A percentile compares a stretch with the other conserved stretches of the same genome.
phyloP scores from a whole-genome alignment of 169 alveolate genomes.

The Plasmodium cynomolgi region DNA sequence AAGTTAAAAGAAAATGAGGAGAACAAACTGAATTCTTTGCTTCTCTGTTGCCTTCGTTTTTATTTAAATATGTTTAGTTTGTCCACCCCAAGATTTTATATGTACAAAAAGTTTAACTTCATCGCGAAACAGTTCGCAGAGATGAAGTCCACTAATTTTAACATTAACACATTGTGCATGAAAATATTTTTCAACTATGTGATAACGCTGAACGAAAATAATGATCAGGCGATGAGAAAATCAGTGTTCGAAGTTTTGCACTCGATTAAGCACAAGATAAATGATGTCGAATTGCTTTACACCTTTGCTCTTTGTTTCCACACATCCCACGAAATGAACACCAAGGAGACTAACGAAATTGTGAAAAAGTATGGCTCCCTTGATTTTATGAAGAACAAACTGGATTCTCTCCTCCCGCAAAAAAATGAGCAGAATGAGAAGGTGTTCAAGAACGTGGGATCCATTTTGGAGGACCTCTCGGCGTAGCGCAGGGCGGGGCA shows the following conservation, averaged over 20 bases:
- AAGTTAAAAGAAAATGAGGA: slow-evolving; percentile 4
- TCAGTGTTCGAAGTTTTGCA: slow-evolving; percentile 36
- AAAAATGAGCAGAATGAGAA: slow-evolving; percentile 56
- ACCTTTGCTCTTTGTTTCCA: slow-evolving; percentile 41
- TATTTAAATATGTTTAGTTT: slow-evolving; percentile 52
- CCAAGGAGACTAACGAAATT: slow-evolving; percentile 36
- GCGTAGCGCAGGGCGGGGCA: background rate
- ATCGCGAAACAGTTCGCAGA: slow-evolving; percentile 19
- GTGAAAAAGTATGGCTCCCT: slow-evolving; percentile 21
- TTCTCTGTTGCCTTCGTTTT: slow-evolving; percentile 52
- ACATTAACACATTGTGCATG: slow-evolving; percentile 24
- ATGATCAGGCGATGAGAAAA: slow-evolving; percentile 41
- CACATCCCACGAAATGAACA: slow-evolving; percentile 22
- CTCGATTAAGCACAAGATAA: slow-evolving; percentile 1
- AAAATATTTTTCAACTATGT: slow-evolving; percentile 53
- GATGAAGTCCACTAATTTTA: slow-evolving; percentile 30
- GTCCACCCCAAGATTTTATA: slow-evolving; percentile 65
- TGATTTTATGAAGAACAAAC: slow-evolving; percentile 31
- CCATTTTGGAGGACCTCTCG: slow-evolving; percentile 39
- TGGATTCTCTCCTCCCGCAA: background rate
- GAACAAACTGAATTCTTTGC: slow-evolving; percentile 29
- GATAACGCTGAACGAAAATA: slow-evolving; percentile 34
- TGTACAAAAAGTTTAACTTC: slow-evolving; percentile 42
- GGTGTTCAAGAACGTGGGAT: slow-evolving; percentile 15
- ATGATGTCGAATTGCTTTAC: slow-evolving; percentile 20